Conservation (phyloP, 1,284 basidiomycete species). For the Leccinum huronense region DNA sequence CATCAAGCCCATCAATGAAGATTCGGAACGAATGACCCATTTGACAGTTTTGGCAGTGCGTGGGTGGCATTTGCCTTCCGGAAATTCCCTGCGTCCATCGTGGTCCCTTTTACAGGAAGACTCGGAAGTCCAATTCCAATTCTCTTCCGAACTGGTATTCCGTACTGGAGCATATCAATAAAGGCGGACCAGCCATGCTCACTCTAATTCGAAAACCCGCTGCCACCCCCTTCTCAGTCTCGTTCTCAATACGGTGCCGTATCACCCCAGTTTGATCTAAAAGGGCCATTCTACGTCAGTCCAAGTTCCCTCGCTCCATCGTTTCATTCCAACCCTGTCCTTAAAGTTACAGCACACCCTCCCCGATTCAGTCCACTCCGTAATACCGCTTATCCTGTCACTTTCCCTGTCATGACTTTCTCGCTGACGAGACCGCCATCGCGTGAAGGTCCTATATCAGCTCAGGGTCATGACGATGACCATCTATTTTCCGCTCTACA, state of each 20-base stretch:
- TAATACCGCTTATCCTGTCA: conserved; percentile 11
- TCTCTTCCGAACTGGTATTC: conserved; percentile 14
- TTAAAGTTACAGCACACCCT: background rate
- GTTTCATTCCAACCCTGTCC: background rate
- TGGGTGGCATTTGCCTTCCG: conserved; percentile 5
- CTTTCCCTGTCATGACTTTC: conserved; percentile 31
- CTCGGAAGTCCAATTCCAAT: conserved; percentile 18
- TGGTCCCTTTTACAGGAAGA: conserved; percentile 6
- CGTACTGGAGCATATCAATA: conserved; percentile 18
- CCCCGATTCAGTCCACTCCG: conserved; percentile 8
- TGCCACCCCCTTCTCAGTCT: background rate
- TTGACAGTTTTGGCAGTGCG: background rate
- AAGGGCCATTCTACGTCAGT: background rate
- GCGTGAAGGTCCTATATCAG: conserved; percentile 26
- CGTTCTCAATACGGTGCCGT: background rate
- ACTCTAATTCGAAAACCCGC: background rate
- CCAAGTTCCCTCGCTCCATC: background rate
- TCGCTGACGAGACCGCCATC: conserved; percentile 33
- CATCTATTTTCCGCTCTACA: conserved; percentile 31
- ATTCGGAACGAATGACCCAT: background rate
- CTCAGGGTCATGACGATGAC: conserved; percentile 26
- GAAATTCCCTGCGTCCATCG: conserved; percentile 7
- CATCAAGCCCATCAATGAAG: background rate
- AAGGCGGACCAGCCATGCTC: background rate
- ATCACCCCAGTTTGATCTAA: background rate